Base-by-base conservation (phyloP, 768 basidiomycete genomes). In the Amyloporia xantha region DNA sequence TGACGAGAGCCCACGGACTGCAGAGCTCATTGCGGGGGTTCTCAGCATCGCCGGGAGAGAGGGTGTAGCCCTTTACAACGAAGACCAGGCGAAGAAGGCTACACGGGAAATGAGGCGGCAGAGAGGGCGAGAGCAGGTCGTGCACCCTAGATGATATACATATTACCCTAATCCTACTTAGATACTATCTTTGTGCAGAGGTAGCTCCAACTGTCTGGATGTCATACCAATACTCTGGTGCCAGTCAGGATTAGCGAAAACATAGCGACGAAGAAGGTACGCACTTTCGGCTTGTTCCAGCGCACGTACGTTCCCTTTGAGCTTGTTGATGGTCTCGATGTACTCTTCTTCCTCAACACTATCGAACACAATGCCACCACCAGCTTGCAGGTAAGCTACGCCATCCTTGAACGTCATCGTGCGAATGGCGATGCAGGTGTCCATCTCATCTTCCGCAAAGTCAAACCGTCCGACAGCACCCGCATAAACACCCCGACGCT, bases 381-480 rank as follows among this genome's bases (percentile, higher is more conserved):
- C 93, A 30, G 96, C 96, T 63, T 97, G 94, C 40, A 98, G 69
- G 65, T 97, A 98, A 19, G 81, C 90, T 17, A 82, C 73, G 2
- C 93, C 92, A 56, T 93, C 78, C 68, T 96, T 97, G 75, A 96
- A 97, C 1, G 84, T 79, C 91, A 97, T 98, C 4, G 94, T 98
- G 26, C 96, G 82, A 59, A 99, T 98, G 4, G 96, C 95, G 59
- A 99, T 99, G 68, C 95, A 98, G 0, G 91, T 96, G 65, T 99
- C 96, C 87, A 98, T 91, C 61, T 86, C 85, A 63, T 98, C 90
- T 21, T 80, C 73, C 2, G 91, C 89, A 66, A 98, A 97, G 67
- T 98, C 94, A 65, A 94, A 98, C 45, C 92, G 83, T n/a, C 96
- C 96, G 13, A 98, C 93, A 2, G 91, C 96, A 25, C 96, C 96